Evolutionary conservation across 2,329 filamentous ascomycete genomes (phyloP).

Genomic region (Emericellopsis cladophorae): DNA sequence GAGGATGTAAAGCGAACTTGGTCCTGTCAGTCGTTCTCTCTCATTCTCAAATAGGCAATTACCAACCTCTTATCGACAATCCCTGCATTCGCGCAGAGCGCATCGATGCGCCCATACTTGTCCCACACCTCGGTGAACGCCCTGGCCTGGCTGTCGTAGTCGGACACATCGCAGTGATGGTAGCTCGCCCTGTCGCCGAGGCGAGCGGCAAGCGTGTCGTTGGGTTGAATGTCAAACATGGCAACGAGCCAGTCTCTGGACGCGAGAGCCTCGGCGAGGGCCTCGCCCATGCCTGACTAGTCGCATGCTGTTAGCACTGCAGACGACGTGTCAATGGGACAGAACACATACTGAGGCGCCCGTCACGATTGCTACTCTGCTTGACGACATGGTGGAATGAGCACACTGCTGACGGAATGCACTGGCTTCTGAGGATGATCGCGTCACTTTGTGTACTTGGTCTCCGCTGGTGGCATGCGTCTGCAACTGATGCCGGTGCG

Average conservation of each 20-base stretch:
- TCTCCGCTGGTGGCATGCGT: no score
- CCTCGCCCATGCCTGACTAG: constrained; percentile 33
- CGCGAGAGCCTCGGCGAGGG: constrained; percentile 18
- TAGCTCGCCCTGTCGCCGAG: constrained; percentile 25
- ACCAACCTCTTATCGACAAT: constrained; percentile 23
- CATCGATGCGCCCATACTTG: constrained; percentile 31
- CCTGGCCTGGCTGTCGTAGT: constrained; percentile 27
- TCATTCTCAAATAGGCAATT: not conserved
- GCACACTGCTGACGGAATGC: no score
- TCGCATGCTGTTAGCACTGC: not conserved
- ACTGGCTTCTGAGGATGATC: no score
- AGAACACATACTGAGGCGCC: constrained; percentile 5
- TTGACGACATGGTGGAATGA: not conserved
- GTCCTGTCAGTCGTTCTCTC: not conserved
- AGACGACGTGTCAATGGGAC: not conserved
- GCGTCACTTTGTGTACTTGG: no score
- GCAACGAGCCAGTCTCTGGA: constrained; percentile 17
- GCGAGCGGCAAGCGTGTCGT: constrained; percentile 14
- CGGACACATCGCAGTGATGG: constrained; percentile 28
- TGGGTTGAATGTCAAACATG: constrained; percentile 22
- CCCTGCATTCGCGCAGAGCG: constrained; percentile 36
- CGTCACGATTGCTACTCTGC: constrained; percentile 7
- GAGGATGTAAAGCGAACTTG: constrained; percentile 28
- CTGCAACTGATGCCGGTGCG: no score
- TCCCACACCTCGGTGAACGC: constrained; percentile 28